Evolutionary conservation across 805 yeast genomes (phyloP).

Genomic region (Ogataea nitratoaversa): DNA sequence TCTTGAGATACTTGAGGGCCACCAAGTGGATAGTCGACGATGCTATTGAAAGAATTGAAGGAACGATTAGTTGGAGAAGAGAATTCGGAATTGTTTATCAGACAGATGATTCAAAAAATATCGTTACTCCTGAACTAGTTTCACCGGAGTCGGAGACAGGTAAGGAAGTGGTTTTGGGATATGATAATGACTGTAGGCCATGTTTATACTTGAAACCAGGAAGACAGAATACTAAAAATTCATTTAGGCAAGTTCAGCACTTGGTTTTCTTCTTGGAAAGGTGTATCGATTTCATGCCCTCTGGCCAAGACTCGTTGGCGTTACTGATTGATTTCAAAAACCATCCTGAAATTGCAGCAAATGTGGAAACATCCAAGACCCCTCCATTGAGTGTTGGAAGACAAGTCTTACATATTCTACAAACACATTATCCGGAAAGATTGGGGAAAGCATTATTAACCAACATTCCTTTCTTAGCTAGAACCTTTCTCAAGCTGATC

Average conservation of each 20-base stretch:
- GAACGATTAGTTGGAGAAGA: slow-evolving; percentile 88
- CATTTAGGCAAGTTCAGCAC: slow-evolving; percentile 92
- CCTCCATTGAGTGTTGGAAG: slow-evolving; percentile 90
- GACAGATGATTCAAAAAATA: slow-evolving; percentile 44
- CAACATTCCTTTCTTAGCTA: slow-evolving; percentile 90
- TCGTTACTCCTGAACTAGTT: slow-evolving; percentile 49
- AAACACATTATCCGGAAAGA: slow-evolving; percentile 96
- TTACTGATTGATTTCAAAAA: slow-evolving; percentile 88
- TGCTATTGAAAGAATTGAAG: slow-evolving; percentile 69
- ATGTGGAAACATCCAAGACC: slow-evolving; percentile 58
- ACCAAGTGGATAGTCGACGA: slow-evolving; percentile 81
- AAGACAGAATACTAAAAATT: slow-evolving; percentile 88
- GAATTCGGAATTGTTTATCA: slow-evolving; percentile 68
- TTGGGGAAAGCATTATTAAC: slow-evolving; percentile 88
- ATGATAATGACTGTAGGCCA: slow-evolving; percentile 85
- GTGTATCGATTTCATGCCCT: slow-evolving; percentile 91
- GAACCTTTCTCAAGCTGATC: slow-evolving; percentile 86
- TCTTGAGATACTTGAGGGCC: slow-evolving; percentile 86
- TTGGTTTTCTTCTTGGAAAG: slow-evolving; percentile 89
- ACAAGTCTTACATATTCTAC: slow-evolving; percentile 88
- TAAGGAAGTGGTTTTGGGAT: slow-evolving; percentile 88
- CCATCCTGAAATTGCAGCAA: slow-evolving; percentile 50
- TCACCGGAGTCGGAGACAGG: slow-evolving; percentile 82
- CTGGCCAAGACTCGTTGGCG: slow-evolving; percentile 93
- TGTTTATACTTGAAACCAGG: slow-evolving; percentile 92